Percentiles rank a stretch among this genome's conserved stretches.
Conservation (phyloP, 139 green algal genomes). For the Haematococcus sp. region DNA sequence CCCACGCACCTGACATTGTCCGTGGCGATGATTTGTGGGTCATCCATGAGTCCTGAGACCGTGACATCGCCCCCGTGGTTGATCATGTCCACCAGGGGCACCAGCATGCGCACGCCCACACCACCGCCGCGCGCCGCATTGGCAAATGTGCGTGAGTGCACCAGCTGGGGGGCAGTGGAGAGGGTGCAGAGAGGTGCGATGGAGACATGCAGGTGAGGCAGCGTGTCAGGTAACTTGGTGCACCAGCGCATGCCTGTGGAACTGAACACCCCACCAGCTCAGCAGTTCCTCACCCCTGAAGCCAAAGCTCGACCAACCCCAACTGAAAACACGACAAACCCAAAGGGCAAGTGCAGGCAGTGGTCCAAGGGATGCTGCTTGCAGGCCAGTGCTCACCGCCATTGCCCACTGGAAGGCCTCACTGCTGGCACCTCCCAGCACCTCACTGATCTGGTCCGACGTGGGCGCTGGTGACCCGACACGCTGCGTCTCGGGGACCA, state of each 20-base stretch:
- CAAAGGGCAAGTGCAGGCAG: too few species aligned
- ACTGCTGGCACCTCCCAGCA: constrained; percentile 24
- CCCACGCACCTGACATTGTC: constrained; percentile 36
- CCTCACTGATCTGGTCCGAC: constrained; percentile 3
- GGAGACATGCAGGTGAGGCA: too few species aligned
- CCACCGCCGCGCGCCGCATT: constrained; percentile 51
- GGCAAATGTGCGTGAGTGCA: constrained; percentile 77
- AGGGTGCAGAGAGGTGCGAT: neutral
- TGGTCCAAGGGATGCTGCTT: too few species aligned
- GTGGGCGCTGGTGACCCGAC: neutral
- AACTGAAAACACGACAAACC: too few species aligned
- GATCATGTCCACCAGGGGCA: constrained; percentile 73
- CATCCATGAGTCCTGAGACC: constrained; percentile 8
- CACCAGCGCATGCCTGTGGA: too few species aligned
- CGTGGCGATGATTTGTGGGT: constrained; percentile 2
- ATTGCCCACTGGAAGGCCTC: constrained; percentile 66
- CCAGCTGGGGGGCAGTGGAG: constrained; percentile 60
- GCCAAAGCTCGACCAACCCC: too few species aligned
- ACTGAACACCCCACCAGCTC: too few species aligned
- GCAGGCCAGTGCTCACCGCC: constrained; percentile 51
- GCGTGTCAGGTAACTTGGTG: too few species aligned
- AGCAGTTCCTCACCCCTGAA: too few species aligned
- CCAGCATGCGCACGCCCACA: constrained; percentile 72
- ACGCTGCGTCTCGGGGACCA: neutral
- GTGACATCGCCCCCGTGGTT: constrained; percentile 76